phyloP scores from a whole-genome alignment of 179 eudicot genomes.

The Gypsophila paniculata region DNA sequence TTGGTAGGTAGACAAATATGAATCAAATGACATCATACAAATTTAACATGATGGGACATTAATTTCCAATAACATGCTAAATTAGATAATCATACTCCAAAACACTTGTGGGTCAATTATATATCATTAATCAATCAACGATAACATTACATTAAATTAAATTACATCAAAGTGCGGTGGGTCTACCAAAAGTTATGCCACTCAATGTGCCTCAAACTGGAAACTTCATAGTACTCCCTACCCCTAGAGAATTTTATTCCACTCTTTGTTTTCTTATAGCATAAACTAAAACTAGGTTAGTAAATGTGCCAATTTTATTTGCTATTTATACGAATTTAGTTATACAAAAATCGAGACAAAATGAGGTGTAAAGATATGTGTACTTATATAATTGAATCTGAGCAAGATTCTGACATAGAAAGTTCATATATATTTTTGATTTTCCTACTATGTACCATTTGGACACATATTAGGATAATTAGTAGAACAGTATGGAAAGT shows the following conservation, averaged over 20 bases:
- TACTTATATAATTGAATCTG: too few relatives aligned
- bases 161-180: slow-evolving; percentile 19
- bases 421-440: too few relatives aligned
- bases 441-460: too few relatives aligned
- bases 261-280: background rate
- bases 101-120: slow-evolving; percentile 14
- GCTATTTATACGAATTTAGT: background rate
- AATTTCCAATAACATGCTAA: background rate
- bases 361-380: too few relatives aligned
- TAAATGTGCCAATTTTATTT: background rate
- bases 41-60: slow-evolving; percentile 7
- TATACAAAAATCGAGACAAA: background rate
- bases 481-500: too few relatives aligned
- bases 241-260: background rate
- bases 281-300: slow-evolving; percentile 1
- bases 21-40: slow-evolving; percentile 21
- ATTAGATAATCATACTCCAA: slow-evolving; percentile 11
- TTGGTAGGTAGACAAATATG: slow-evolving; percentile 22
- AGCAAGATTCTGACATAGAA: too few relatives aligned
- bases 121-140: slow-evolving; percentile 15
- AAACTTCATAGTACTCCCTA: background rate
- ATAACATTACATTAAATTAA: background rate
- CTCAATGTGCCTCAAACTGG: slow-evolving; percentile 19
- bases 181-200: slow-evolving; percentile 24
- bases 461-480: too few relatives aligned